Evolutionary conservation across 73 alveolate species (phyloP), one percentile per base, ranked within the genome.

Genomic region (Paramecium octaurelia): DNA sequence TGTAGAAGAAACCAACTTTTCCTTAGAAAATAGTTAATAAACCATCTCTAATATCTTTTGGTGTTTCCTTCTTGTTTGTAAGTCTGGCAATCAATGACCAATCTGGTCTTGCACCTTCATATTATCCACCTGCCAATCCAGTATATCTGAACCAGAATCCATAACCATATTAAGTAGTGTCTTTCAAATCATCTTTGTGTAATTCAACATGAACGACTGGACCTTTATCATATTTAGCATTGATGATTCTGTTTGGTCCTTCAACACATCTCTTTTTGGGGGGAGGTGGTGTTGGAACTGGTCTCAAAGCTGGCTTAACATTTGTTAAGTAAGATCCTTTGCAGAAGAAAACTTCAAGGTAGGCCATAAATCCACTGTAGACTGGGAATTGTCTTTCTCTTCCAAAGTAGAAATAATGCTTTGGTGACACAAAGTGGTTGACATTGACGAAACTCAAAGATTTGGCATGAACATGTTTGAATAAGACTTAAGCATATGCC

Each of bases 401-500:
- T 35, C 87, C 87, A 38, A 36, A 73, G 16, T 73, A 73, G 87
- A 73, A 73, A 18, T 73, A 73, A 18, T 73, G 87, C 18, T 40
- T 73, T 73, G 87, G 87, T 36, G 87, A 73, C 8, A 73, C 60
- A 40, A 36, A 73, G 20, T 73, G 87, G 11, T 73, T 73, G 35
- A 73, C 87, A 73, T 73, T 73, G 16, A 73, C 59, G 34, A 73
- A 73, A 40, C 87, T 73, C 10, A 73, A 34, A 35, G 87, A 73
- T 73, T 73, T 73, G n/a, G 84, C 84, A 64, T 64, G 84, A 34
- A 64, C 84, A 64, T 73, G 60, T 73, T 73, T 73, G 87, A 73
- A 73, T 73, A 36, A 73, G 14, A 80, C 91, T 44, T 80, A 80
- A 80, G 91, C 91, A 80, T 80, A 80, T 11, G 91, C 91, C 46